Base-by-base conservation (phyloP, 2,329 filamentous ascomycete genomes). In the Penicillium thymicola region DNA sequence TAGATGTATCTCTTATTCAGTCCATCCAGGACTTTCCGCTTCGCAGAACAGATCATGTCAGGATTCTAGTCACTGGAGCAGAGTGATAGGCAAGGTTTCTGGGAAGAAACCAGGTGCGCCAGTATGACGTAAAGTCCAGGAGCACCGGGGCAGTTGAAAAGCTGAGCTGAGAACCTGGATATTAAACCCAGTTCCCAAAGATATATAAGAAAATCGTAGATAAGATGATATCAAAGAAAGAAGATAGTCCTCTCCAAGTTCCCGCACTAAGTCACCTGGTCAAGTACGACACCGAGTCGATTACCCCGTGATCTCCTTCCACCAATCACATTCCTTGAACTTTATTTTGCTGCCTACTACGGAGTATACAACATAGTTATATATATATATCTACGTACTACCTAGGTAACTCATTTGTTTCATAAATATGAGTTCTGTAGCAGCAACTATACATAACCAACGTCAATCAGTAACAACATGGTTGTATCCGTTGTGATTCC, bases 1-100 rank as follows among this genome's bases (percentile, higher is more conserved):
- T 77, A 77, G 45, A 80, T 76, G 63, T 80, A 80, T 65, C 75
- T 72, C 59, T 72, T 69, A 58, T 80, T 79, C 55, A 80, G 66
- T 60, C 72, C 75, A 67, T 77, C 71, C 42, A 79, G 66, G 49
- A 76, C 68, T 66, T 71, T 74, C 54, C 72, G 71, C 60, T 75
- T 76, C 57, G 70, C 65, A 51, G 65, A 64, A 58, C 72, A 71
- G 54, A 79, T 68, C 76, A 79, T 79, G 38, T 56, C 71, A 66
- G 55, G 58, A 59, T 18, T 38, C 28, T 62, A 58, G 51, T 37
- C 54, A 53, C 57, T 54, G 62, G 53, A 56, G 63, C 47, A 43
- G 50, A 53, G 55, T 63, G 58, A 61, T 70, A 65, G 66, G 66
- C 58, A 63, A 65, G 59, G 57, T 55, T 63, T 66, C 62, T 65